Evolutionary conservation across 805 yeast genomes (phyloP).

Genomic region (Phaffomyces thermotolerans): DNA sequence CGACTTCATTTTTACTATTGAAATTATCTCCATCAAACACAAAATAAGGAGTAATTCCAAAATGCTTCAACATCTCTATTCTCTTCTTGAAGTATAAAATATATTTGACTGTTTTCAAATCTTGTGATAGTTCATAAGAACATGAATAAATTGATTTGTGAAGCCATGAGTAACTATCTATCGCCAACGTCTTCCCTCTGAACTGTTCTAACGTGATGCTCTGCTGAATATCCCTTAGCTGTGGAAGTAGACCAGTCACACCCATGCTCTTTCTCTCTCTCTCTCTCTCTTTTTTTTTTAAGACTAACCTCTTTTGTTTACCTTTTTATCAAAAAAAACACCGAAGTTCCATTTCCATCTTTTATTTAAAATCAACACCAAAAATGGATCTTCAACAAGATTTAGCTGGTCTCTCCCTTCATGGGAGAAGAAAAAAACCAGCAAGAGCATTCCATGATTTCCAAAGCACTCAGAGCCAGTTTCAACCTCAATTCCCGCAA

Average conservation of each 20-base stretch:
- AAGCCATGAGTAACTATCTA: slow-evolving; percentile 97
- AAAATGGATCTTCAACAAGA: slow-evolving; percentile 10
- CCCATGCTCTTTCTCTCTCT: slow-evolving; percentile 50
- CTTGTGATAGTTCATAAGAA: slow-evolving; percentile 72
- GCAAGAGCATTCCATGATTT: slow-evolving; percentile 21
- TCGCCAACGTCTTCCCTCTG: slow-evolving; percentile 72
- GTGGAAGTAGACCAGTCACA: slow-evolving; percentile 74
- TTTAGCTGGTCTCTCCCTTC: slow-evolving; percentile 9
- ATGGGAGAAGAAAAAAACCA: slow-evolving; percentile 17
- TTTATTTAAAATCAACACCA: background rate
- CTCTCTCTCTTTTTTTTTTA: background rate
- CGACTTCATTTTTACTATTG: slow-evolving; percentile 73
- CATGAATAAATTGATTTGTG: slow-evolving; percentile 82
- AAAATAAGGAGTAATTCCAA: slow-evolving; percentile 73
- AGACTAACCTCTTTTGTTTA: background rate
- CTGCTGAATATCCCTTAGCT: slow-evolving; percentile 65
- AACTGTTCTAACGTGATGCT: slow-evolving; percentile 50
- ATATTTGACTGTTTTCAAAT: slow-evolving; percentile 63
- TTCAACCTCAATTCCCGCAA: background rate
- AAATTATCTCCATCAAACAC: slow-evolving; percentile 92
- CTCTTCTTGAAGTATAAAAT: slow-evolving; percentile 62
- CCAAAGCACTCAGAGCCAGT: background rate
- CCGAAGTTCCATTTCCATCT: background rate
- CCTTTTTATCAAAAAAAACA: background rate
- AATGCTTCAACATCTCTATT: slow-evolving; percentile 53